These are phyloP conservation scores for Neurospora sp. DNA, from an alignment of 495 filamentous ascomycete genomes.

Conservation along the genomic window DNA sequence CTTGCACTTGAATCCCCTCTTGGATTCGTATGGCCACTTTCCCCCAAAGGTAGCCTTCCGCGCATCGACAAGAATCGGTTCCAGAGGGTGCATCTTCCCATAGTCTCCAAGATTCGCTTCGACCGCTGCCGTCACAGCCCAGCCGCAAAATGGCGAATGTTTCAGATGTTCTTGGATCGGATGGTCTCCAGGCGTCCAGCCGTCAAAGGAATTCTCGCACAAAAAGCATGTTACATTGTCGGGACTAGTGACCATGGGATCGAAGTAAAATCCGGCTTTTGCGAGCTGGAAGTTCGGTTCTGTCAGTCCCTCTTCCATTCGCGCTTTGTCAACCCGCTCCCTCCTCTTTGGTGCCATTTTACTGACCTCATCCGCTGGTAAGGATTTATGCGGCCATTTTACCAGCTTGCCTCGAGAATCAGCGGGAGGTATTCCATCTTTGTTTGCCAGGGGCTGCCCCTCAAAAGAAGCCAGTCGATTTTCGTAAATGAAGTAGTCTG, in stretches of 20 bases:
- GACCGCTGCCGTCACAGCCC: constrained; percentile 72
- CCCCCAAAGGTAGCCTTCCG: constrained; percentile 69
- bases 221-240: constrained; percentile 89
- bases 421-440: constrained; percentile 57
- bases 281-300: constrained; percentile 52
- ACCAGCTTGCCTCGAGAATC: constrained; percentile 48
- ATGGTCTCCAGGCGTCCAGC: constrained; percentile 80
- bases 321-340: neutral
- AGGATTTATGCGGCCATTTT: constrained; percentile 66
- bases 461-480: constrained; percentile 70
- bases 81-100: constrained; percentile 60
- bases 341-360: neutral
- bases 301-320: constrained; percentile 1
- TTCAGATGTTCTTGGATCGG: constrained; percentile 76
- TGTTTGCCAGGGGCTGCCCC: constrained; percentile 37
- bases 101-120: constrained; percentile 55
- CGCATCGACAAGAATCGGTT: constrained; percentile 59
- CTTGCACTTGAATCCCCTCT: constrained; percentile 81
- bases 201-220: constrained; percentile 68
- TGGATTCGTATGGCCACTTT: constrained; percentile 80
- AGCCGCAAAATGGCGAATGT: constrained; percentile 71
- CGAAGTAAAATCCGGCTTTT: constrained; percentile 81
- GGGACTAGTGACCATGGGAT: constrained; percentile 57
- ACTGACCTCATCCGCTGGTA: constrained; percentile 55
- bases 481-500: constrained; percentile 46